Conservation (phyloP, 2,329 filamentous ascomycete genomes). For the Trichophyton simii region DNA sequence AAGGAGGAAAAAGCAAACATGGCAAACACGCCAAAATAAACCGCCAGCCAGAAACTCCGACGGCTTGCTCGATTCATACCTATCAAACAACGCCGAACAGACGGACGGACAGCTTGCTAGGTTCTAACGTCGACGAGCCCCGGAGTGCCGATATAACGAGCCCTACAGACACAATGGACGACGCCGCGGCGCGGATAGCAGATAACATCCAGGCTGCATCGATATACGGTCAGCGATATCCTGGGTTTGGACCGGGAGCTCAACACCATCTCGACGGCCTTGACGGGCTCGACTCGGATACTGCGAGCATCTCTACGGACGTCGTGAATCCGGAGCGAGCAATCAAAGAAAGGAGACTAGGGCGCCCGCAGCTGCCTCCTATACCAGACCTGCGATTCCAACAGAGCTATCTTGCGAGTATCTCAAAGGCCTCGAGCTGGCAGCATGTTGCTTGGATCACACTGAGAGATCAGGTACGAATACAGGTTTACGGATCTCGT, state of each 20-base stretch:
- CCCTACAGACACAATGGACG: constrained; percentile 35
- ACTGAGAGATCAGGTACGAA: constrained; percentile 66
- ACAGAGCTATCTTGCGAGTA: constrained; percentile 91
- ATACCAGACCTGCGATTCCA: constrained; percentile 82
- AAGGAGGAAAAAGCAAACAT: background rate
- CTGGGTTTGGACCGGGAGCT: constrained; percentile 48
- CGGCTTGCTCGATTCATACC: background rate
- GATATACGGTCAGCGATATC: constrained; percentile 46
- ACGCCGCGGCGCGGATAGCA: constrained; percentile 55
- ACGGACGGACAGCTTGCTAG: background rate
- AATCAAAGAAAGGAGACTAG: constrained; percentile 23
- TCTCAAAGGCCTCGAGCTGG: constrained; percentile 66
- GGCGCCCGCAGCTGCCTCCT: constrained; percentile 49
- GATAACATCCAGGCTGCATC: constrained; percentile 70
- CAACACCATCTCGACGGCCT: constrained; percentile 68
- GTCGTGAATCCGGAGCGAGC: constrained; percentile 31
- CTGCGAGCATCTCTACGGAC: constrained; percentile 36
- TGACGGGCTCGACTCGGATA: constrained; percentile 37
- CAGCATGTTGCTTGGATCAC: constrained; percentile 75
- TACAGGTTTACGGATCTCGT: background rate
- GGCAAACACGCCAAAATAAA: background rate
- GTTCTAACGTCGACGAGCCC: background rate
- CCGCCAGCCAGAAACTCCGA: background rate
- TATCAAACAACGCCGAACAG: background rate
- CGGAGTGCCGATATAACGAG: background rate